Evolutionary conservation across 441 rosid genomes (phyloP).

Genomic region (Monsonia emarginata): DNA sequence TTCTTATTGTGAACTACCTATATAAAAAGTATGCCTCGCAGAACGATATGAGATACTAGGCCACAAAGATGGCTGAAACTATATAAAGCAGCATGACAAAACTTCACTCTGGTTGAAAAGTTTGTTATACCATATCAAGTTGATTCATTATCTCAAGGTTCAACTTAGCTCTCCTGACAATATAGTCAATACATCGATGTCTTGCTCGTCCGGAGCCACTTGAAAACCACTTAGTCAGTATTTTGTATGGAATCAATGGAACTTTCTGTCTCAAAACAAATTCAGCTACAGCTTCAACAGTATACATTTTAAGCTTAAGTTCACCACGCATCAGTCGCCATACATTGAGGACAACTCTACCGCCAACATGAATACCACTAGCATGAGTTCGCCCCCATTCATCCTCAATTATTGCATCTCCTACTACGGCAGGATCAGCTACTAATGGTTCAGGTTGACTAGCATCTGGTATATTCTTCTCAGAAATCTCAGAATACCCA

Average conservation of each 20-base stretch:
- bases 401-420: slow-evolving; percentile 64
- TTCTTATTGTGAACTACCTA: not conserved
- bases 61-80: too few species aligned
- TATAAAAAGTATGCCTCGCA: not conserved
- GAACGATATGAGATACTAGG: not conserved
- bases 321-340: slow-evolving; percentile 90
- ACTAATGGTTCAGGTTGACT: slow-evolving; percentile 29
- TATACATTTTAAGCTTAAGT: slow-evolving; percentile 80
- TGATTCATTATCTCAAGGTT: slow-evolving; percentile 71
- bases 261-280: slow-evolving; percentile 73
- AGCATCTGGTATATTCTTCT: slow-evolving; percentile 29
- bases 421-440: slow-evolving; percentile 33
- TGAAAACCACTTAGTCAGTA: slow-evolving; percentile 69
- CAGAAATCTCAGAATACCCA: slow-evolving; percentile 28
- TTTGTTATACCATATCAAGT: slow-evolving; percentile 72
- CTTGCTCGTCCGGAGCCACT: slow-evolving; percentile 76
- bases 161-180: slow-evolving; percentile 61
- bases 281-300: slow-evolving; percentile 73
- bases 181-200: slow-evolving; percentile 72
- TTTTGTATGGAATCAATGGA: slow-evolving; percentile 59
- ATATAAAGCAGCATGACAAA: slow-evolving; percentile 3
- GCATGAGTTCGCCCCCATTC: slow-evolving; percentile 99
- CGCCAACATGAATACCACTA: slow-evolving; percentile 92
- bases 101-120: not conserved
- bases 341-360: slow-evolving; percentile 79